Percentiles rank a stretch among this genome's conserved stretches.
Conservation (phyloP, 1,284 basidiomycete genomes). For the Microbotryum violaceum region DNA sequence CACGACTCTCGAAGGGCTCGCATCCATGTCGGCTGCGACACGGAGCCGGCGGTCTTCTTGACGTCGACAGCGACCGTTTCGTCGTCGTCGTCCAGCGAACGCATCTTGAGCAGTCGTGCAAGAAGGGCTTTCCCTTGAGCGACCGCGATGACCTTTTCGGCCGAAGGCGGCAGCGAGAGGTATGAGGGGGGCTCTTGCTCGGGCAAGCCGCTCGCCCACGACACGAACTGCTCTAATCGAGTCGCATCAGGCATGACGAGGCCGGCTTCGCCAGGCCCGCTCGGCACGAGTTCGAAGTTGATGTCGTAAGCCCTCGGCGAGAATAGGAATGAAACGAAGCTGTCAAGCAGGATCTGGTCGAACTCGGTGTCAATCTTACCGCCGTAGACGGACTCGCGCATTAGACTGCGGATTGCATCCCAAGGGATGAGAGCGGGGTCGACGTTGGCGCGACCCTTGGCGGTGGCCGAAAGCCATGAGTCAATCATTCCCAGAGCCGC, state of each 20-base stretch:
- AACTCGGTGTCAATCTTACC: slow-evolving; percentile 81
- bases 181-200: slow-evolving; percentile 64
- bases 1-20: slow-evolving; percentile 67
- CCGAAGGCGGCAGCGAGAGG: slow-evolving; percentile 81
- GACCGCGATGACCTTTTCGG: slow-evolving; percentile 80
- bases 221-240: slow-evolving; percentile 76
- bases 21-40: slow-evolving; percentile 82
- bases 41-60: slow-evolving; percentile 55
- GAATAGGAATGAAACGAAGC: slow-evolving; percentile 84
- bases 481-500: slow-evolving; percentile 87
- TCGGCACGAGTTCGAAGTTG: slow-evolving; percentile 69
- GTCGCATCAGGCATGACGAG: slow-evolving; percentile 79
- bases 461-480: slow-evolving; percentile 67
- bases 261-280: slow-evolving; percentile 46
- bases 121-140: slow-evolving; percentile 77
- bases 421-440: slow-evolving; percentile 85
- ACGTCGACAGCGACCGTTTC: slow-evolving; percentile 52
- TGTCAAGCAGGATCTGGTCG: slow-evolving; percentile 81
- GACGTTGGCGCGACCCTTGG: slow-evolving; percentile 80
- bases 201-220: slow-evolving; percentile 72
- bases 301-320: slow-evolving; percentile 79
- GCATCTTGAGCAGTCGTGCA: slow-evolving; percentile 82
- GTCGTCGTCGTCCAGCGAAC: slow-evolving; percentile 79
- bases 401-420: slow-evolving; percentile 77
- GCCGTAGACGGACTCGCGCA: slow-evolving; percentile 93